Conservation (phyloP, 2,329 filamentous ascomycete species). For the Ophiocordyceps sinensis region DNA sequence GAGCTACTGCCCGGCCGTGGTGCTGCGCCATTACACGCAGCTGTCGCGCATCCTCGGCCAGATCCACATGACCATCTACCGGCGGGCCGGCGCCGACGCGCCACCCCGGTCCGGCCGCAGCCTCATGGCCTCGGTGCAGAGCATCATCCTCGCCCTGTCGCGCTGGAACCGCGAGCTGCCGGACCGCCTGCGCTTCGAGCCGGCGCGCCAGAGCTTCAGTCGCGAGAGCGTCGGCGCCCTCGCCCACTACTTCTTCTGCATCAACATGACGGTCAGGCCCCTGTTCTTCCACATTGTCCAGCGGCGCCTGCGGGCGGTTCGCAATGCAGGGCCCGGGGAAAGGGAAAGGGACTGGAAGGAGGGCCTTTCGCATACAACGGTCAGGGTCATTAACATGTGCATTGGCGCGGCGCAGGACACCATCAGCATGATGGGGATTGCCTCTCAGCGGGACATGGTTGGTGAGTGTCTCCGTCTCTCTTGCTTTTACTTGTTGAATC, state of each 20-base stretch:
- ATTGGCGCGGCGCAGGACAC: conserved; percentile 31
- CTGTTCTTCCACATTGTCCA: conserved; percentile 39
- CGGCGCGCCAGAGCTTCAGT: conserved; percentile 26
- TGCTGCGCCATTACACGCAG: conserved; percentile 36
- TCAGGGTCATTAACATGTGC: conserved; percentile 36
- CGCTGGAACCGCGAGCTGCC: conserved; percentile 35
- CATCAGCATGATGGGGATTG: conserved; percentile 11
- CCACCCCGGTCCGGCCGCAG: conserved; percentile 27
- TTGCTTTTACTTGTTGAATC: no score
- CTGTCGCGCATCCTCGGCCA: conserved; percentile 36
- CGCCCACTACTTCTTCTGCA: conserved; percentile 41
- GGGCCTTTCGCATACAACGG: conserved; percentile 31
- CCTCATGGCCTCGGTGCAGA: conserved; percentile 33
- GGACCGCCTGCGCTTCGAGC: conserved; percentile 30
- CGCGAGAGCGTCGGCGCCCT: conserved; percentile 37
- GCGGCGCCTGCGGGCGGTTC: conserved; percentile 21
- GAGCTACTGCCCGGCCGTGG: conserved; percentile 28
- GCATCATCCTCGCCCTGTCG: conserved; percentile 32
- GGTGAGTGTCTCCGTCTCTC: conserved; percentile 17
- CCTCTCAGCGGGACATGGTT: conserved; percentile 23
- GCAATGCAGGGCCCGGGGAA: conserved; percentile 7
- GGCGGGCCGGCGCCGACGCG: conserved; percentile 15
- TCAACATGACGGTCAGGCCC: conserved; percentile 41
- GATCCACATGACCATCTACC: conserved; percentile 31
- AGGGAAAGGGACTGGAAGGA: conserved; percentile 19